Base-by-base conservation (phyloP, 805 yeast species). In the Sugiyamaella mastotermitis region DNA sequence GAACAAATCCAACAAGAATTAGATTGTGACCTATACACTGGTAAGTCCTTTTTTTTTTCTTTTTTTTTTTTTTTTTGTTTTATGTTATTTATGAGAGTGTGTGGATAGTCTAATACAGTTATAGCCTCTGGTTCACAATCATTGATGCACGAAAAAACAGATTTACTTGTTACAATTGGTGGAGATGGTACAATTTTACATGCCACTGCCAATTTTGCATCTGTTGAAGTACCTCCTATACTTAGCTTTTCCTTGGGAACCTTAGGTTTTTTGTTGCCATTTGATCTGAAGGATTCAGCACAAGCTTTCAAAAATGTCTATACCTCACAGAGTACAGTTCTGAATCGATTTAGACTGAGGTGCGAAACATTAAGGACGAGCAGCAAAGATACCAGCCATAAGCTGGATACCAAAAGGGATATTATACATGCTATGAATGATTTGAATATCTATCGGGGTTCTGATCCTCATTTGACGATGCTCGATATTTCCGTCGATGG, bases 181-280 rank as follows among this genome's bases (percentile, higher is more conserved):
- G 97, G 97, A 14, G 97, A 88, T 59, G 97, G 97, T 4, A 88
- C 97, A 0, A 85, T 86, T 39, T 60, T 88, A 31, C 72, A 88
- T 38, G 95, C 90, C 0, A 90, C 86, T 0, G 77, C 92, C 4
- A 65, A 77, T 50, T 88, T 88, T 55, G 76, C 80, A 38, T 75
- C 77, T 52, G 51, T 51, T 16, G 68, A 68, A 7, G 67, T 85
- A 3, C 97, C 97, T 1, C 97, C 97, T 0, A 84, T 88, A 0
- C 61, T 88, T 35, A 78, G 94, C 19, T 87, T 85, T 55, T 84
- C 96, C 0, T 62, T 88, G 62, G 97, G 97, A 0, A 87, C 97
- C 0, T 60, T 88, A 28, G 97, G 97, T 6, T 88, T 88, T 53
- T 60, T 88, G 28, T 65, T 87, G 30, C 97, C 97, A 1, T 90